A percentile compares a stretch with the other conserved stretches of the same genome.
Evolutionary conservation across 257 asterid genomes (phyloP).

Genomic region (Dorcoceras hygrometricum): DNA sequence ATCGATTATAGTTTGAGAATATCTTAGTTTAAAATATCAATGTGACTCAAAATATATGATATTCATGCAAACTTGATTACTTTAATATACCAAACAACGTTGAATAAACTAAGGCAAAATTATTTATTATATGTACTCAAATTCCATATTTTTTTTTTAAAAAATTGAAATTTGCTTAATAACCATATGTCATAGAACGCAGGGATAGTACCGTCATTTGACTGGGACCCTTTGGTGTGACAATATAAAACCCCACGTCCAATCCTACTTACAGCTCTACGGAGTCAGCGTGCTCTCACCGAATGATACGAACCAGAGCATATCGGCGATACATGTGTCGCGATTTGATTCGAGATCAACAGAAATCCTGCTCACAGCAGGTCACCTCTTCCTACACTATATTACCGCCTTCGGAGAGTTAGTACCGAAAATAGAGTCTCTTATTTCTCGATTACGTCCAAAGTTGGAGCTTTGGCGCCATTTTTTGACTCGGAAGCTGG

Average conservation of each 20-base stretch:
- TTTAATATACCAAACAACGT: too few species aligned
- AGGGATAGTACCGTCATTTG: too few species aligned
- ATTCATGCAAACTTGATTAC: too few species aligned
- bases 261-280: constrained; percentile 18
- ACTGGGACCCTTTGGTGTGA: too few species aligned
- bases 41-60: too few species aligned
- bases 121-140: too few species aligned
- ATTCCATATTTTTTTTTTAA: too few species aligned
- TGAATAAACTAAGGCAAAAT: too few species aligned
- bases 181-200: too few species aligned
- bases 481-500: constrained; percentile 11
- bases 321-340: constrained; percentile 33
- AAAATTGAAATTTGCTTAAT: too few species aligned
- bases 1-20: too few species aligned
- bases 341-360: constrained; percentile 26
- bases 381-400: constrained; percentile 19
- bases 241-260: not conserved
- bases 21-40: too few species aligned
- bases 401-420: constrained; percentile 25
- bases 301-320: not conserved
- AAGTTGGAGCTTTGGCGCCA: constrained; percentile 4
- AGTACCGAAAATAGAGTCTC: not conserved
- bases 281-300: not conserved
- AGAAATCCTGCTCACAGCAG: constrained; percentile 26
- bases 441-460: not conserved